A percentile compares a stretch with the other conserved stretches of the same genome.
Evolutionary conservation across 148 eudicot genomes (phyloP).

Genomic region (Spergularia marina): DNA sequence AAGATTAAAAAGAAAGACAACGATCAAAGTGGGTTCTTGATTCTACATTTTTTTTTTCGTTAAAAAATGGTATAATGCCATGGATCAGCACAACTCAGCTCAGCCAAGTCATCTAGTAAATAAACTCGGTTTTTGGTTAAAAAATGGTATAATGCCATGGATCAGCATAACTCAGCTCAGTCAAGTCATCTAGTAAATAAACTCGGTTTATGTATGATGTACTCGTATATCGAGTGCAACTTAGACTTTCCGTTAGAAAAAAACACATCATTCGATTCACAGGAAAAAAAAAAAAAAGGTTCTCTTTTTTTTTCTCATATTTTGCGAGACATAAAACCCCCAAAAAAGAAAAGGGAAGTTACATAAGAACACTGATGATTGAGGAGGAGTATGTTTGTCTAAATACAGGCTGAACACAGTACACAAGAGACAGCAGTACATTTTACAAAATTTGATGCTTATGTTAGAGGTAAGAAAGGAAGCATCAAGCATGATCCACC

Average conservation of each 20-base stretch:
- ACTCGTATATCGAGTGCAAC: background rate
- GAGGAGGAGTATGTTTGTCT: constrained; percentile 43
- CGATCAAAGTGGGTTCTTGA: constrained; percentile 53
- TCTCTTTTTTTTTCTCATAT: too few species aligned
- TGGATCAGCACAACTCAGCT: constrained; percentile 45
- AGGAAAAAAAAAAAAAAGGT: too few species aligned
- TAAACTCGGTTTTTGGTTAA: background rate
- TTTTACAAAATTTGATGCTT: constrained; percentile 16
- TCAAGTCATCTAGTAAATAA: constrained; percentile 25
- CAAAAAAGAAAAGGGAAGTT: background rate
- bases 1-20: constrained; percentile 32
- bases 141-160: constrained; percentile 28
- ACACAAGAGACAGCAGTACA: constrained; percentile 28
- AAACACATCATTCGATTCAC: too few species aligned
- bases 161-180: constrained; percentile 39
- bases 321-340: too few species aligned
- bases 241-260: background rate
- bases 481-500: constrained; percentile 39
- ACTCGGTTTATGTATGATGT: background rate
- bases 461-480: constrained; percentile 25
- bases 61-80: constrained; percentile 19
- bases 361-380: constrained; percentile 17
- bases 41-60: constrained; percentile 28
- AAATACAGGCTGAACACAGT: constrained; percentile 33
- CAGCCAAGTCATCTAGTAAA: constrained; percentile 29